A percentile compares a stretch with the other conserved stretches of the same genome.
Conservation (phyloP, 2,329 filamentous ascomycete genomes). For the Ascochyta fabae region DNA sequence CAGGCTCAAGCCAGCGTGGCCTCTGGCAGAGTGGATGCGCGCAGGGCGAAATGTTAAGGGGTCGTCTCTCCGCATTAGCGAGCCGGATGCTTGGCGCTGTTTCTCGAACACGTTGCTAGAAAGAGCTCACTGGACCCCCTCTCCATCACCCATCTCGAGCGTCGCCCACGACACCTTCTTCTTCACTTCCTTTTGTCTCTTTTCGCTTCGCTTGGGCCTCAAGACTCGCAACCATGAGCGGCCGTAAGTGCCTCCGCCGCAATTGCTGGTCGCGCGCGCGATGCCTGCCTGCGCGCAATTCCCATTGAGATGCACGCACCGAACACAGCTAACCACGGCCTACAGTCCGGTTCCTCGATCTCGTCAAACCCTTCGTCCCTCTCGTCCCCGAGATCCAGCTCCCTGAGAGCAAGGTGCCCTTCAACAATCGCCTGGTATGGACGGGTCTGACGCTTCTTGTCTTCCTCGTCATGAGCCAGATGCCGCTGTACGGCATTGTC, state of each 20-base stretch:
- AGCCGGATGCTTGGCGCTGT: slow-evolving; percentile 15
- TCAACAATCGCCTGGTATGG: slow-evolving; percentile 78
- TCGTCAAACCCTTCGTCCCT: slow-evolving; percentile 99
- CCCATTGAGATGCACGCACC: slow-evolving; percentile 7
- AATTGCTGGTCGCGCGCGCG: slow-evolving; percentile 13
- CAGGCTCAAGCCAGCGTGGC: slow-evolving; percentile 32
- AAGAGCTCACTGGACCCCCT: slow-evolving; percentile 39
- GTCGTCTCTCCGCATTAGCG: slow-evolving; percentile 19
- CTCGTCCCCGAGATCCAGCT: slow-evolving; percentile 90
- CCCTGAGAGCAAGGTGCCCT: slow-evolving; percentile 96
- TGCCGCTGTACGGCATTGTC: slow-evolving; percentile 95
- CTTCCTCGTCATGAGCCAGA: slow-evolving; percentile 99
- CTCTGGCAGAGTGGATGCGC: slow-evolving; percentile 19
- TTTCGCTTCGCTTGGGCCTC: slow-evolving; percentile 42
- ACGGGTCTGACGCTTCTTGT: slow-evolving; percentile 80
- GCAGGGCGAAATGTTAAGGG: slow-evolving; percentile 9
- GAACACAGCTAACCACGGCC: slow-evolving; percentile 30
- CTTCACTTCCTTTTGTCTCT: slow-evolving; percentile 42
- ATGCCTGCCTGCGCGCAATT: slow-evolving; percentile 10
- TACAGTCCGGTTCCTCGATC: slow-evolving; percentile 96
- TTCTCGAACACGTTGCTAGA: slow-evolving; percentile 41
- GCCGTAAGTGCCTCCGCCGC: slow-evolving; percentile 57
- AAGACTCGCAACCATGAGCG: slow-evolving; percentile 61
- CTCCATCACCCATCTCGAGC: slow-evolving; percentile 38
- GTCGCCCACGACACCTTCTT: slow-evolving; percentile 33